Evolutionary conservation across 2,329 filamentous ascomycete genomes (phyloP).

Genomic region (Paraconiothyrium brasiliense): DNA sequence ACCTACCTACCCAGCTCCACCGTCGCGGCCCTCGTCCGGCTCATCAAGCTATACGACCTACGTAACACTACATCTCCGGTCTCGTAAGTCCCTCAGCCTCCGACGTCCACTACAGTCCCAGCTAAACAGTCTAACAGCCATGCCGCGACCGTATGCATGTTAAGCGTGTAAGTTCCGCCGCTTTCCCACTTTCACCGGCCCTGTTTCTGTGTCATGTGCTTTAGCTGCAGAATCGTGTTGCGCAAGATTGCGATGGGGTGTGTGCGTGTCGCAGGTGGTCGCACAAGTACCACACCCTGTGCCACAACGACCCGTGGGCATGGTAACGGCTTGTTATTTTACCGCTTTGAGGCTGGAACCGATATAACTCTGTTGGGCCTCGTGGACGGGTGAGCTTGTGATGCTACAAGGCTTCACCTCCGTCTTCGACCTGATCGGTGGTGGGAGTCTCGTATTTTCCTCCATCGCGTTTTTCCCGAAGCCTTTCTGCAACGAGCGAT

Average conservation of each 20-base stretch:
- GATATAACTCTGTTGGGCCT: slow-evolving; percentile 8
- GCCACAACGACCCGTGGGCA: slow-evolving; percentile 3
- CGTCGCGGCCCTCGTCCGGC: slow-evolving; percentile 51
- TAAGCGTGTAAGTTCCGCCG: slow-evolving; percentile 23
- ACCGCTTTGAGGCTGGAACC: slow-evolving; percentile 7
- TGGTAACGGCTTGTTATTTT: slow-evolving; percentile 15
- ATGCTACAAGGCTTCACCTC: neutral
- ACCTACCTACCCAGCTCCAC: slow-evolving; percentile 45
- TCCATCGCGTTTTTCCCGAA: neutral
- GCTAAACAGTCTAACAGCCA: slow-evolving; percentile 13
- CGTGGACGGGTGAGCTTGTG: neutral
- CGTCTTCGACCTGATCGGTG: neutral
- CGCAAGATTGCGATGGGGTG: slow-evolving; percentile 14
- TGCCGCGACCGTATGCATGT: slow-evolving; percentile 17
- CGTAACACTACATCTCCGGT: slow-evolving; percentile 13
- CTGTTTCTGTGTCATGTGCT: slow-evolving; percentile 16
- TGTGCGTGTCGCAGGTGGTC: slow-evolving; percentile 20
- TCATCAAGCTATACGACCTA: slow-evolving; percentile 22
- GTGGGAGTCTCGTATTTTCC: neutral
- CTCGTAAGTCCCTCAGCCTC: slow-evolving; percentile 16
- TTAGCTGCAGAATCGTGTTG: slow-evolving; percentile 17
- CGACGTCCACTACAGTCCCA: neutral
- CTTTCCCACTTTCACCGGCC: slow-evolving; percentile 1
- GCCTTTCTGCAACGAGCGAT: neutral
- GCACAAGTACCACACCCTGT: slow-evolving; percentile 21